phyloP scores from a whole-genome alignment of 2,329 filamentous ascomycete genomes.

The Stemphylium beticola region DNA sequence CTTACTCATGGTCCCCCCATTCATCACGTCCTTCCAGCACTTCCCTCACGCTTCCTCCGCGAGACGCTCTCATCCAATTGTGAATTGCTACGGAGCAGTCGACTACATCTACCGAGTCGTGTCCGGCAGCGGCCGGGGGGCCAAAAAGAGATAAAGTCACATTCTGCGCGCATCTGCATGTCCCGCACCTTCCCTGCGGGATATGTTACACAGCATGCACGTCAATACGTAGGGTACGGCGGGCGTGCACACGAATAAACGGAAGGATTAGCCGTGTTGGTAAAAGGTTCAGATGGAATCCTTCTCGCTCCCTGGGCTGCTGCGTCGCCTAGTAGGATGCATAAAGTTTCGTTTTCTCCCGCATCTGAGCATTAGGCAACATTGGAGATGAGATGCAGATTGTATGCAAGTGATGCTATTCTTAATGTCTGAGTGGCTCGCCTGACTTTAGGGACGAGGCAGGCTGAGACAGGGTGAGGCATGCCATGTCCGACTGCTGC shows the following conservation, averaged over 20 bases:
- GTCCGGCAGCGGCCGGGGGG: slow-evolving; percentile 2
- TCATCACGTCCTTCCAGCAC: background rate
- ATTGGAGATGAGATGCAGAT: background rate
- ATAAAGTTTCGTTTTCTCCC: background rate
- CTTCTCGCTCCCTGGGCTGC: background rate
- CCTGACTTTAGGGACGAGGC: too few relatives aligned
- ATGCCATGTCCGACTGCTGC: background rate
- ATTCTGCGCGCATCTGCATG: slow-evolving; percentile 1
- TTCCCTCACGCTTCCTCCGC: background rate
- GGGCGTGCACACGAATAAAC: background rate
- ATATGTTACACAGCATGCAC: slow-evolving; percentile 15
- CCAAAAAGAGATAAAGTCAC: background rate
- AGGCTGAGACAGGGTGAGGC: too few relatives aligned
- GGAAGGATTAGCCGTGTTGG: slow-evolving; percentile 5
- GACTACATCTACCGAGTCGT: slow-evolving; percentile 10
- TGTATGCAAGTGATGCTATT: slow-evolving; percentile 2
- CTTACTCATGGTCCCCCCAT: background rate
- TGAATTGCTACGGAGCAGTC: slow-evolving; percentile 8
- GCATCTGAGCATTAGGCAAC: background rate
- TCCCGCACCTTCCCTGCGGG: background rate
- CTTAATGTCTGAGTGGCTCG: too few relatives aligned
- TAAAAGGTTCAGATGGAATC: background rate
- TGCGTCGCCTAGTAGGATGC: background rate
- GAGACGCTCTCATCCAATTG: background rate
- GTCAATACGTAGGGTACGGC: slow-evolving; percentile 6